Evolutionary conservation across 1,284 basidiomycete genomes (phyloP).

Genomic region (Trametes sp.): DNA sequence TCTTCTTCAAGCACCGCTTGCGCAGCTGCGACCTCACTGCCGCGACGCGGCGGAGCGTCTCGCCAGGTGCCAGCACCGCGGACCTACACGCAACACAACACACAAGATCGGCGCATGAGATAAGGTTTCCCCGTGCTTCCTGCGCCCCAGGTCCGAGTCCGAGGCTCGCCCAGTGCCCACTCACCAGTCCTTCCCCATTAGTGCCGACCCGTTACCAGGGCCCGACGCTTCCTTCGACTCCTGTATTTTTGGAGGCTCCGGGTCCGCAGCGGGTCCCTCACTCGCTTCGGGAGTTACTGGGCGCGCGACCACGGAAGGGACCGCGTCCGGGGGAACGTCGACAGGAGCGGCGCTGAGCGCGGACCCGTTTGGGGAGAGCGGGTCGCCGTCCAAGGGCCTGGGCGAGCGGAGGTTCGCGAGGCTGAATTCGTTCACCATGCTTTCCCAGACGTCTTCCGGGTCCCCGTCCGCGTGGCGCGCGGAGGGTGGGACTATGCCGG

Average conservation of each 20-base stretch:
- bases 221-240: neutral
- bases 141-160: neutral
- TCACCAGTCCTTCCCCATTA: slow-evolving; percentile 26
- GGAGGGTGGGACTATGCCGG: slow-evolving; percentile 24
- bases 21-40: slow-evolving; percentile 17
- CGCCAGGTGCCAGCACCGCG: slow-evolving; percentile 11
- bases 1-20: slow-evolving; percentile 24
- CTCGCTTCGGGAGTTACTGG: neutral
- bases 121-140: neutral
- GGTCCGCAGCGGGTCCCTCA: slow-evolving; percentile 4
- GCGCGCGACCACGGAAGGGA: slow-evolving; percentile 9
- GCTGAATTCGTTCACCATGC: slow-evolving; percentile 30
- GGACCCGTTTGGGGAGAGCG: neutral
- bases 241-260: neutral
- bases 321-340: slow-evolving; percentile 19
- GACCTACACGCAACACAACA: slow-evolving; percentile 26
- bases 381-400: slow-evolving; percentile 9
- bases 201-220: neutral
- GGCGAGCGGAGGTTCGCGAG: slow-evolving; percentile 22
- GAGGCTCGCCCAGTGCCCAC: neutral
- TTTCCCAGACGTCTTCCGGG: slow-evolving; percentile 27
- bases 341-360: neutral
- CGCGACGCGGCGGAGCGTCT: slow-evolving; percentile 17
- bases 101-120: neutral
- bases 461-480: slow-evolving; percentile 6